Base-by-base conservation (phyloP, 2,329 filamentous ascomycete genomes). In the Myriosclerotinia curreyana region DNA sequence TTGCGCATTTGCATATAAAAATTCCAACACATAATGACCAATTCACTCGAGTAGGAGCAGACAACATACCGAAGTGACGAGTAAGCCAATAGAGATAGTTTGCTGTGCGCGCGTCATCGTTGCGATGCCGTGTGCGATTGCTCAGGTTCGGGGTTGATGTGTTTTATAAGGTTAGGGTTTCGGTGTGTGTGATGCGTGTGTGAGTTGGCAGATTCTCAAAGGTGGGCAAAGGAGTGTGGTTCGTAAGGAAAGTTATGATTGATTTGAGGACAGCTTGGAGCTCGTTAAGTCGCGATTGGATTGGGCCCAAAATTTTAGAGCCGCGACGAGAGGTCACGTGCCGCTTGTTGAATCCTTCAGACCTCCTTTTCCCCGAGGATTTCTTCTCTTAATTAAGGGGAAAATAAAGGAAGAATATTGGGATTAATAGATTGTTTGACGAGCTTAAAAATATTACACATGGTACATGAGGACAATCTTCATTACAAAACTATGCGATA, bases 21-120 rank as follows among this genome's bases (percentile, higher is more conserved):
- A 38, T 31, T n/a, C 61, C 61, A 63, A 58, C 61, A 42, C 52
- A 63, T 59, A 20, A 59, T 58, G 34, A 63, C 22, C 46, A 49
- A 49, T 58, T 42, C 40, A 56, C 12, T 49, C 28, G 38, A 48
- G n/a, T 22, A 60, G 40, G 56, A 20, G 40, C 15, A 54, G 42
- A 62, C 31, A 54, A 51, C 66, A 72, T 88, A 97, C 93, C 46
- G 93, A 96, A 73, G 91, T 91, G 78, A 95, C 84, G 71, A 97
- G 84, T 73, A 97, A 86, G 74, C 87, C 88, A 74, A 96, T 83
- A 67, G 92, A 96, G 75, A 97, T 88, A 69, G 91, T 94, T 79
- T 98, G 93, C 77, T 91, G 88, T 28, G 95, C 95, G 79, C 93
- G 92, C 71, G 95, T 96, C 95, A 98, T 98, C 69, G 70, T 87